Base-by-base conservation (phyloP, 2,329 filamentous ascomycete species). In the Reticulascus tulasneorum region DNA sequence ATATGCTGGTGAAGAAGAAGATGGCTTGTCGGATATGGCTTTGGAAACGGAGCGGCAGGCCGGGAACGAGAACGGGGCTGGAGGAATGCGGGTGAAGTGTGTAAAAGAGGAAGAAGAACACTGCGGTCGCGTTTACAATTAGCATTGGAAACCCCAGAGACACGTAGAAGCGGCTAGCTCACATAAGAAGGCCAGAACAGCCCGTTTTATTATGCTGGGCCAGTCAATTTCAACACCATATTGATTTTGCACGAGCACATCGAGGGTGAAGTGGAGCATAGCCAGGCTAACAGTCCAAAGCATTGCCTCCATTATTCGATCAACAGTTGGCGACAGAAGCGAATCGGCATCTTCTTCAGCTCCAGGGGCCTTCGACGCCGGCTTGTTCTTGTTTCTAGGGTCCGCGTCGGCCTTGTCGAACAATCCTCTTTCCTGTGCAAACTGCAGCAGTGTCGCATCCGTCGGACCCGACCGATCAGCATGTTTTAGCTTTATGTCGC, bases 211-310 rank as follows among this genome's bases (percentile, higher is more conserved):
- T 4, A 88, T 71, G 17, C 66, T 59, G 1, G 52, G 38, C 79
- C 81, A 87, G 4, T 71, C 55, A 3, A 89, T 69, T 3, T 78
- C 71, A 44, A 79, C 69, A n/a, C 79, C 77, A 51, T 87, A 93
- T 59, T 93, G 86, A 48, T 82, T 74, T 56, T 88, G 84, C 16
- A 89, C 84, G 9, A 93, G 67, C 23, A 89, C 79, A 53, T 91
- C 86, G 34, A 93, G 71, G 1, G 83, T 87, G 48, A 42, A 81
- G 55, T 91, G 84, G 33, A 90, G 61, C 68, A 82, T 85, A 10
- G 77, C 69, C 49, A 93, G 61, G 44, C 78, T 79, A 9, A 77
- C 61, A 7, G 67, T 71, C 73, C 75, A 83, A 17, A 83, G 61
- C 4, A 74, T 22, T 0, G 75, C 62, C 23, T 83, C 78, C 42